Evolutionary conservation across 1,284 basidiomycete species (phyloP), one percentile per base, ranked within the genome.

Genomic region (Gomphus sp.): DNA sequence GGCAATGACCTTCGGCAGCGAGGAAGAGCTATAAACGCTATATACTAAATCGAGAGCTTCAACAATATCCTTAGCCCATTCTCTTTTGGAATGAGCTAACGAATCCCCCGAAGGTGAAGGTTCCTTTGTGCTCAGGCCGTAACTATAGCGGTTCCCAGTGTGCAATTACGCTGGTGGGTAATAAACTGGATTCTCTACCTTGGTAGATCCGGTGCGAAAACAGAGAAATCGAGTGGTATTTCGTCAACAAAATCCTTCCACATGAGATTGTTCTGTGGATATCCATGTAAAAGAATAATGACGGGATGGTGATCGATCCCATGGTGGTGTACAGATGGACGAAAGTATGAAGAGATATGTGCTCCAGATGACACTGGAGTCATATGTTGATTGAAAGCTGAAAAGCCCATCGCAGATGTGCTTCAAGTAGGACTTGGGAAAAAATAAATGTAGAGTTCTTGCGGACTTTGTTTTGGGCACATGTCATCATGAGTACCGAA

Each of bases 261-360:
- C 61, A 67, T 65, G 16, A 63, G 60, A 36, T 61, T 62, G 53
- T 66, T 68, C 56, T 68, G 67, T 2, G 67, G 67, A 52, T 64
- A 69, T 1, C 68, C 67, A 62, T 69, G 68, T 11, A 69, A 58
- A n/a, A 69, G 63, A 12, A 67, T 49, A 34, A 68, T 59, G 22
- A 67, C 51, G 14, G 65, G 65, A 25, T 11, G 11, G 9, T 37
- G 41, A 33, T 2, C 9, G 11, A 7, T 11, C 1, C 52, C 52
- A 4, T 61, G 56, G 39, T 12, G 11, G 56, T 28, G 18, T 60
- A 45, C 49, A 55, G 49, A 14, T 43, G 39, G 11, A 3, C 60
- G 37, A 34, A 44, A 58, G 36, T 61, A 57, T 16, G 49, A 52
- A 48, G 33, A 43, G 10, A 61, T 56, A 18, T 44, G 44, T 14